Percentiles rank a stretch among this genome's conserved stretches.
Evolutionary conservation across 2,329 filamentous ascomycete genomes (phyloP).

Genomic region (Hypoxylon sp.): DNA sequence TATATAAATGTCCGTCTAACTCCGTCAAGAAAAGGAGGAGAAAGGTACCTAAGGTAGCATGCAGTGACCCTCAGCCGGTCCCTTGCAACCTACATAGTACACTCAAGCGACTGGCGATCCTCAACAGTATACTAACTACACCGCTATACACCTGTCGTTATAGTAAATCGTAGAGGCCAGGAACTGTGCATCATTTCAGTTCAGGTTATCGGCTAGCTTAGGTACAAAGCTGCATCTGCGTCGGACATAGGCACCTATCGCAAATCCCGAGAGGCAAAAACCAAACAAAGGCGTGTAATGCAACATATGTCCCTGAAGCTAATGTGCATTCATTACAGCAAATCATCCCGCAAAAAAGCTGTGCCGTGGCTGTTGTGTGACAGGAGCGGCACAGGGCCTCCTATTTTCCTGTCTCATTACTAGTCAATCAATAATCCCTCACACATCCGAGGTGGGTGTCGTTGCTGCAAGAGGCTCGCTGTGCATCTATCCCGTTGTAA

Average conservation of each 20-base stretch:
- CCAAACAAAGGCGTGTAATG: background rate
- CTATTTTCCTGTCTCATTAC: conserved; percentile 28
- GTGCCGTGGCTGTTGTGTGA: conserved; percentile 20
- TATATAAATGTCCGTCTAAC: conserved; percentile 9
- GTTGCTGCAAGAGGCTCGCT: conserved; percentile 24
- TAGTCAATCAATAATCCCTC: conserved; percentile 38
- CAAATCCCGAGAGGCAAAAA: conserved; percentile 17
- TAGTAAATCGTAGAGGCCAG: background rate
- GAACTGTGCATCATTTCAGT: background rate
- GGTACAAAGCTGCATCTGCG: background rate
- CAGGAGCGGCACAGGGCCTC: conserved; percentile 11
- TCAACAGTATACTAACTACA: background rate
- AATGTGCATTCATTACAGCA: conserved; percentile 23
- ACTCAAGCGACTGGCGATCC: background rate
- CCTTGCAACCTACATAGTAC: background rate
- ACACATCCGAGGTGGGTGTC: conserved; percentile 29
- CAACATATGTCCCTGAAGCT: conserved; percentile 4
- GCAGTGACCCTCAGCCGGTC: conserved; percentile 14
- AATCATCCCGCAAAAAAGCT: conserved; percentile 12
- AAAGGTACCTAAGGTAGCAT: conserved; percentile 8
- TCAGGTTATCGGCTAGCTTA: background rate
- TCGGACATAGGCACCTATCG: too few species aligned
- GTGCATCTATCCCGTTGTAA: conserved; percentile 26
- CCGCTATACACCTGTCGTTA: background rate
- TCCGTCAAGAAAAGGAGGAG: conserved; percentile 11